Base-by-base conservation (phyloP, 306 rosid species). In the Glycine soja region DNA sequence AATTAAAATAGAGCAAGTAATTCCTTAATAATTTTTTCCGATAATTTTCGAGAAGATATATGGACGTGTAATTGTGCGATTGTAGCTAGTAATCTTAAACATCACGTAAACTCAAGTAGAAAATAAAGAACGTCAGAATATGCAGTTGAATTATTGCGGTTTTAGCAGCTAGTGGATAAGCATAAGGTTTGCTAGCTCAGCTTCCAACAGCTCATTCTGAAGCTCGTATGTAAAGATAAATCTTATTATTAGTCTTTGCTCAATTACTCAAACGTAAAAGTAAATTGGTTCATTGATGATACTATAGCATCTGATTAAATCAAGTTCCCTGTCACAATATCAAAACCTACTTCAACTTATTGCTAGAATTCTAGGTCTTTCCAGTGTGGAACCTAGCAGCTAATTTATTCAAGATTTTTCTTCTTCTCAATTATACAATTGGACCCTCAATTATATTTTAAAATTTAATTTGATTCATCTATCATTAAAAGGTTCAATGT, bases 131-230 rank as follows among this genome's bases (percentile, higher is more conserved):
- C 8, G 12, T 18, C 45, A 73, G 30, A 53, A 40, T 19, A 32
- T 14, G 8, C 2, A 7, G 68, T 56, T 45, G 82, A 79, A 74
- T 68, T 48, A 3, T 75, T 36, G 15, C 34, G 56, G 1, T n/a
- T 58, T 13, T 82, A 47, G 77, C 58, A 46, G 32, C 73, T 6
- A n/a, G 10, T 42, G 68, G 86, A 76, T 82, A 82, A 82, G 51
- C 68, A 76, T n/a, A 75, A 24, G 52, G 32, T 56, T 75, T 75
- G 40, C 48, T 16, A 57, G 15, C 51, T 24, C 30, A 24, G 30
- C 30, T 24, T 24, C 30, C 30, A 24, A 48, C 72, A 16, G 3
- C 16, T 79, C 38, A 45, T 24, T 43, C 32, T 53, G 2, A 13
- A 67, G 53, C 53, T 24, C 30, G 30, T 24, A 67, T 4, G 5